Evolutionary conservation across 257 asterid species (phyloP).

Genomic region (Solanum paucissectum): DNA sequence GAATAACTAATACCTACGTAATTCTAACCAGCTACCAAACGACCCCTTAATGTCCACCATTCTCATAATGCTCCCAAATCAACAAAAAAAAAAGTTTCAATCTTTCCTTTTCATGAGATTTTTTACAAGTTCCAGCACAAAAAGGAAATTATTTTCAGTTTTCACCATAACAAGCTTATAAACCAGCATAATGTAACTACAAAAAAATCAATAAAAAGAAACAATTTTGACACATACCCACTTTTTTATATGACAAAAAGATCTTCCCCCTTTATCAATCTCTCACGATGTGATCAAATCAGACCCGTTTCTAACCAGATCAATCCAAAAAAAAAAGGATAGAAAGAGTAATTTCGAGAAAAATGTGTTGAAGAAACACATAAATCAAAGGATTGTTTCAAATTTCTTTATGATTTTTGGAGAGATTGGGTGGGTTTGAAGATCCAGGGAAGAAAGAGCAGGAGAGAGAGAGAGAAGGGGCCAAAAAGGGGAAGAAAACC

Average conservation of each 20-base stretch:
- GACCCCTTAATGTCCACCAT: background rate
- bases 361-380: background rate
- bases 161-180: background rate
- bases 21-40: background rate
- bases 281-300: constrained; percentile 23
- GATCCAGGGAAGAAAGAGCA: background rate
- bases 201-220: background rate
- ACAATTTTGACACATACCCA: constrained; percentile 27
- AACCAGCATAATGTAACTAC: background rate
- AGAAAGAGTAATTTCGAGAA: background rate
- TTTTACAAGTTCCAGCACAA: background rate
- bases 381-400: constrained; percentile 2
- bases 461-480: background rate
- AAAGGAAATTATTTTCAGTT: background rate
- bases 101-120: background rate
- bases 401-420: constrained; percentile 11
- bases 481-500: background rate
- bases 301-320: constrained; percentile 30
- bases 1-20: background rate
- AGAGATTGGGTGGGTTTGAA: constrained; percentile 26
- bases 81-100: background rate
- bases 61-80: background rate
- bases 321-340: constrained; percentile 1
- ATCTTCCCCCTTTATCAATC: constrained; percentile 13
- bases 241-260: constrained; percentile 14